These are phyloP conservation scores for Boletus rubescentipes DNA, from an alignment of 768 basidiomycete genomes.

Conservation along the genomic window DNA sequence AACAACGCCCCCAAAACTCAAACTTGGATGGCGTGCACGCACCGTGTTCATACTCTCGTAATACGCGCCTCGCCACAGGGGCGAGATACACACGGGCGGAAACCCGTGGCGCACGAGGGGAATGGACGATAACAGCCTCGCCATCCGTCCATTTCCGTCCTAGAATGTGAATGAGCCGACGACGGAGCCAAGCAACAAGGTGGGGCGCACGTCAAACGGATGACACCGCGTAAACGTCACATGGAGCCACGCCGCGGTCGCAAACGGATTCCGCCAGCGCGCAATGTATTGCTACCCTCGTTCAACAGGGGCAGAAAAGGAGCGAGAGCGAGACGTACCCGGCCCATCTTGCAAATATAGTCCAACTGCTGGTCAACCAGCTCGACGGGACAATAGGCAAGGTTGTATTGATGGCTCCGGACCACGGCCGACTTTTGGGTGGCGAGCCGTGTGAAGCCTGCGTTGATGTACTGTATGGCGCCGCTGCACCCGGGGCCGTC, in stretches of 20 bases:
- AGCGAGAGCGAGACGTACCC: conserved; percentile 16
- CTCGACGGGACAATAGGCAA: conserved; percentile 32
- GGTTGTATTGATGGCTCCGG: conserved; percentile 34
- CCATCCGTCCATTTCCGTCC: conserved; percentile 39
- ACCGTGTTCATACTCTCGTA: conserved; percentile 36
- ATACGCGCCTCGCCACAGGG: conserved; percentile 23
- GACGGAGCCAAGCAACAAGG: neutral
- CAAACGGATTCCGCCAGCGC: conserved; percentile 38
- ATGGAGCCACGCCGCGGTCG: conserved; percentile 37
- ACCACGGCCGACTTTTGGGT: conserved; percentile 32
- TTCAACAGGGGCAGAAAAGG: neutral
- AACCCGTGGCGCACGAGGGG: conserved; percentile 34
- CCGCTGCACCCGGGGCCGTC: conserved; percentile 8
- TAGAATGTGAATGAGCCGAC: neutral
- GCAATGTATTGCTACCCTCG: conserved; percentile 35
- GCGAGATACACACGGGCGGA: conserved; percentile 31
- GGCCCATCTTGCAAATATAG: conserved; percentile 36
- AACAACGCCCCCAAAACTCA: neutral
- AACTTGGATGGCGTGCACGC: neutral
- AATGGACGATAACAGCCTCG: conserved; percentile 34
- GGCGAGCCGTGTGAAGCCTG: conserved; percentile 28
- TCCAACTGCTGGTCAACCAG: conserved; percentile 33
- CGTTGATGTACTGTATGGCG: conserved; percentile 29
- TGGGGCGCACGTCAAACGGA: conserved; percentile 32
- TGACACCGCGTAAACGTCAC: conserved; percentile 36